These are phyloP conservation scores for Zymoseptoria passerinii DNA, from an alignment of 2,329 filamentous ascomycete species.

Conservation along the genomic window DNA sequence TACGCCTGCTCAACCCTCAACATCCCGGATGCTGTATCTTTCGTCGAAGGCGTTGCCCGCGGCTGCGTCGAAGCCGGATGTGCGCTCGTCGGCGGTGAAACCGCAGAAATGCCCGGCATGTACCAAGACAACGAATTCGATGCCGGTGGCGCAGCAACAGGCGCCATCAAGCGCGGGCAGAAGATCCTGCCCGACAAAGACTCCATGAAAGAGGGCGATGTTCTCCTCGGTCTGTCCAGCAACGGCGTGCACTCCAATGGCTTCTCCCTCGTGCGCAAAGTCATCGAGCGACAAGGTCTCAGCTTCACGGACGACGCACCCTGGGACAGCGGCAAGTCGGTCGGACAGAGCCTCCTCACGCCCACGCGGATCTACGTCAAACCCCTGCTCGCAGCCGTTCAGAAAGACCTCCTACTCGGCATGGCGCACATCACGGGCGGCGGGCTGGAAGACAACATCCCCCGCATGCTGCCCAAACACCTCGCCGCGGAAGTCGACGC, in stretches of 20 bases:
- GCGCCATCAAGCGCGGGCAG: conserved; percentile 60
- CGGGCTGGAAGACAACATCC: conserved; percentile 86
- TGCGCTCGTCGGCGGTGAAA: conserved; percentile 92
- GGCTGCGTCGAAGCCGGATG: conserved; percentile 81
- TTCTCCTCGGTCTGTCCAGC: conserved; percentile 77
- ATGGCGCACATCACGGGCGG: conserved; percentile 96
- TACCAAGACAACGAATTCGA: conserved; percentile 87
- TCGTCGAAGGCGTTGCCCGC: conserved; percentile 81
- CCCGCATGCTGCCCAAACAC: conserved; percentile 74
- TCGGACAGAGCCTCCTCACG: conserved; percentile 73
- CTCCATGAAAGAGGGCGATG: conserved; percentile 71
- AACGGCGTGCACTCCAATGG: conserved; percentile 92
- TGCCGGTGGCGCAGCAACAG: conserved; percentile 81
- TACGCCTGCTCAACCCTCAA: conserved; percentile 88
- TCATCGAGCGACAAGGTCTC: conserved; percentile 68
- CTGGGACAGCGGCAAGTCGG: conserved; percentile 56
- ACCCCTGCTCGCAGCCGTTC: conserved; percentile 50
- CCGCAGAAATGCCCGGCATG: conserved; percentile 96
- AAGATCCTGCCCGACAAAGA: conserved; percentile 66
- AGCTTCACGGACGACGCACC: conserved; percentile 65
- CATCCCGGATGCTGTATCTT: conserved; percentile 67
- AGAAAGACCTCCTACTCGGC: conserved; percentile 67
- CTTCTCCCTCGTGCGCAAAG: conserved; percentile 90
- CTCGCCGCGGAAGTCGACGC: conserved; percentile 78
- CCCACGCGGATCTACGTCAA: conserved; percentile 94